Conservation (phyloP, 306 rosid genomes). For the Urtica urens region DNA sequence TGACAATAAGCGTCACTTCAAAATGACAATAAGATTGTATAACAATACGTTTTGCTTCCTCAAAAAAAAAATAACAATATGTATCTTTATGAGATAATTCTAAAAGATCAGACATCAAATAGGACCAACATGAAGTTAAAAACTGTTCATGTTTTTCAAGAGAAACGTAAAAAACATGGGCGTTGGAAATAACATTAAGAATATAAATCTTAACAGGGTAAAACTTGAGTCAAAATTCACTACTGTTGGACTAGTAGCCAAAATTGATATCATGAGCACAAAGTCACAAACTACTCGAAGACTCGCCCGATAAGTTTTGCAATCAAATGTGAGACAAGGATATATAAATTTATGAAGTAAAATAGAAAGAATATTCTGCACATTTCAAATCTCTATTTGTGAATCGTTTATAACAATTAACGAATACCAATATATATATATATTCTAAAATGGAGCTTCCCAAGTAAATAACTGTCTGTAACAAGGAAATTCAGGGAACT, state of each 20-base stretch:
- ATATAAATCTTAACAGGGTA: neutral
- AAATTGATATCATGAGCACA: neutral
- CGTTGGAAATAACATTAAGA: neutral
- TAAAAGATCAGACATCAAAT: too few species aligned
- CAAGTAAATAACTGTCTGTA: conserved; percentile 56
- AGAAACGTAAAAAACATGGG: neutral
- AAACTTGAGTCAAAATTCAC: neutral
- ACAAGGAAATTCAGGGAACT: conserved; percentile 63
- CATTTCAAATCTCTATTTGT: conserved; percentile 54
- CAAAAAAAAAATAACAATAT: neutral
- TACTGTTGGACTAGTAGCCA: conserved; percentile 1
- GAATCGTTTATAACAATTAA: conserved; percentile 64
- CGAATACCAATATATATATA: conserved; percentile 51
- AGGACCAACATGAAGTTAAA: too few species aligned
- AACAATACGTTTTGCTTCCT: too few species aligned
- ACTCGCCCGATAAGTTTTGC: neutral
- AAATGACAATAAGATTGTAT: neutral
- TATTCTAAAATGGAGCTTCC: conserved; percentile 50
- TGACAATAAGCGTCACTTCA: neutral
- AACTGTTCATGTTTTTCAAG: too few species aligned
- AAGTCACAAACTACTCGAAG: neutral
- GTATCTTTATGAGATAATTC: neutral
- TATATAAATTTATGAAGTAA: conserved; percentile 1
- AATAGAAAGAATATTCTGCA: conserved; percentile 77
- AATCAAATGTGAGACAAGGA: neutral